phyloP scores from a whole-genome alignment of 305 asterid species.

The Fraxinus xanthoxyloides region DNA sequence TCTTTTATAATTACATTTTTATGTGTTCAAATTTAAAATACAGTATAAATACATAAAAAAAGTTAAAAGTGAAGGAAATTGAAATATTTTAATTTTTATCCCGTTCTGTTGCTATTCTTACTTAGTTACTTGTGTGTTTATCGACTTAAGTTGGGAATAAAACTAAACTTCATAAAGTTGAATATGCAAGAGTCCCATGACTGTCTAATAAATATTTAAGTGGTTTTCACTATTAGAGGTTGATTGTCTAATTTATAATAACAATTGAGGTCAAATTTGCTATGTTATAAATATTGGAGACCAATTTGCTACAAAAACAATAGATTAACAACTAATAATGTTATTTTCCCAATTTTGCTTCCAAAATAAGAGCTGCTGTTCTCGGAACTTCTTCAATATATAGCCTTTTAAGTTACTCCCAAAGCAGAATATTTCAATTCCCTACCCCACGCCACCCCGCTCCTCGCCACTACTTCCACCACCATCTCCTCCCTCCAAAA shows the following conservation, averaged over 20 bases:
- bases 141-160: neutral
- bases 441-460: constrained; percentile 16
- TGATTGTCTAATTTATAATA: neutral
- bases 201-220: neutral
- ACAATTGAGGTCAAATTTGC: neutral
- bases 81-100: neutral
- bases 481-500: constrained; percentile 21
- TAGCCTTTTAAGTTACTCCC: constrained; percentile 44
- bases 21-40: neutral
- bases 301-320: neutral
- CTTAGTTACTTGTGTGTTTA: neutral
- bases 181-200: neutral
- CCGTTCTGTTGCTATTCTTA: neutral
- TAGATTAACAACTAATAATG: neutral
- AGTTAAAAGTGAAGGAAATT: neutral
- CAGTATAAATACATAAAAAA: neutral
- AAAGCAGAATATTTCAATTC: constrained; percentile 30
- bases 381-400: constrained; percentile 35
- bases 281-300: neutral
- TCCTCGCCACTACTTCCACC: constrained; percentile 32
- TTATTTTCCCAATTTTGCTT: constrained; percentile 14
- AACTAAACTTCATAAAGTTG: too few relatives aligned
- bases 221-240: neutral
- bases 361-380: constrained; percentile 27
- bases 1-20: neutral